Percentiles rank a stretch among this genome's conserved stretches.
These are phyloP conservation scores for Penicillium soppii DNA, from an alignment of 495 filamentous ascomycete genomes.

Conservation along the genomic window DNA sequence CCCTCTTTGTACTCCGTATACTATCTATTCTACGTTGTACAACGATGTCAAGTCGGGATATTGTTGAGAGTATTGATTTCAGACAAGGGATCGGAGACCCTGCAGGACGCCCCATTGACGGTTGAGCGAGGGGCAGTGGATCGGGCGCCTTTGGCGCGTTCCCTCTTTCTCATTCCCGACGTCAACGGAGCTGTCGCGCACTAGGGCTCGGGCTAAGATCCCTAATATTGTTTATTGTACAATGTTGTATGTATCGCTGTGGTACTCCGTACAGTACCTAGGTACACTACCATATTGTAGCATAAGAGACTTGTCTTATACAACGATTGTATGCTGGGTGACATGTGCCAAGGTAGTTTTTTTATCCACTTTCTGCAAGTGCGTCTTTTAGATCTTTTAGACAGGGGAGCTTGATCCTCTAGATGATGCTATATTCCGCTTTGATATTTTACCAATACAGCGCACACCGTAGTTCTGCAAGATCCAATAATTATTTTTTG, in stretches of 20 bases:
- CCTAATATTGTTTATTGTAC: neutral
- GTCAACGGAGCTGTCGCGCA: slow-evolving; percentile 1
- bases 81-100: slow-evolving; percentile 24
- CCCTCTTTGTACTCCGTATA: too few relatives aligned
- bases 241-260: too few relatives aligned
- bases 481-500: slow-evolving; percentile 1
- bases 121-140: slow-evolving; percentile 8
- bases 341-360: slow-evolving; percentile 22
- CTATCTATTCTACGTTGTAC: neutral
- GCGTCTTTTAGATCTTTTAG: slow-evolving; percentile 1
- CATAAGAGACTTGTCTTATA: too few relatives aligned
- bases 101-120: slow-evolving; percentile 15
- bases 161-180: neutral
- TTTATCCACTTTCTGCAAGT: slow-evolving; percentile 24
- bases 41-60: neutral
- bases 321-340: slow-evolving; percentile 13
- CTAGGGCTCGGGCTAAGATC: slow-evolving; percentile 2
- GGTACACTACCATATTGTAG: too few relatives aligned
- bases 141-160: slow-evolving; percentile 14
- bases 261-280: too few relatives aligned
- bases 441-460: slow-evolving; percentile 2
- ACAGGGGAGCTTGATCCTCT: slow-evolving; percentile 19
- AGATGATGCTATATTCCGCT: slow-evolving; percentile 1
- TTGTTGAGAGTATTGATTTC: too few relatives aligned
- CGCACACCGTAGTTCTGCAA: slow-evolving; percentile 23